Conservation (phyloP, 768 basidiomycete species). For the Phylloporus sp. region DNA sequence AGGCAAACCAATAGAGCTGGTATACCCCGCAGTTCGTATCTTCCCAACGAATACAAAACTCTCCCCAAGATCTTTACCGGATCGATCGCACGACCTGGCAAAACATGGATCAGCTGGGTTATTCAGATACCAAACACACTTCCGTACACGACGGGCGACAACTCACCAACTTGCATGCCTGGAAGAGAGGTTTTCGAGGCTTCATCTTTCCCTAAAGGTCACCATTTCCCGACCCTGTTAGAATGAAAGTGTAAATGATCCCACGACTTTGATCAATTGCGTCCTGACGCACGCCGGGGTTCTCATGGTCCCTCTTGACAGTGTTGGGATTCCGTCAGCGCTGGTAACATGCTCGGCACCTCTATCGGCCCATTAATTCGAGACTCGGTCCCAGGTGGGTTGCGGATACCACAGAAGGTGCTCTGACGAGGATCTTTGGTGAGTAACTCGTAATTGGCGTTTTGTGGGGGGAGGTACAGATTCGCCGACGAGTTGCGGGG, state of each 20-base stretch:
- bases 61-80: conserved; percentile 39
- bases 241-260: no score
- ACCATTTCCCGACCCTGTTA: conserved; percentile 33
- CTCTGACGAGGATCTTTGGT: conserved; percentile 46
- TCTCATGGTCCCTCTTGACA: conserved; percentile 13
- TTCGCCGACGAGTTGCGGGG: no score
- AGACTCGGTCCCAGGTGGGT: conserved; percentile 37
- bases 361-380: conserved; percentile 35
- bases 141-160: no score
- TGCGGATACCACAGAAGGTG: conserved; percentile 44
- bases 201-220: no score
- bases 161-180: conserved; percentile 45
- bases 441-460: conserved; percentile 44
- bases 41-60: conserved; percentile 36
- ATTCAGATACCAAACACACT: no score
- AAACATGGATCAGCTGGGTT: conserved; percentile 33
- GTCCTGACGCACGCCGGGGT: conserved; percentile 10
- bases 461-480: conserved; percentile 41
- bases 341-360: conserved; percentile 44
- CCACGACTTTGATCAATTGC: conserved; percentile 30
- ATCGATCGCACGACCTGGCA: conserved; percentile 44
- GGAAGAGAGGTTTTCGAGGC: no score
- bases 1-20: conserved; percentile 40
- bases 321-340: conserved; percentile 1
- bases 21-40: conserved; percentile 33